Evolutionary conservation across 2,329 filamentous ascomycete species (phyloP).

Genomic region (Remersonia thermophila): DNA sequence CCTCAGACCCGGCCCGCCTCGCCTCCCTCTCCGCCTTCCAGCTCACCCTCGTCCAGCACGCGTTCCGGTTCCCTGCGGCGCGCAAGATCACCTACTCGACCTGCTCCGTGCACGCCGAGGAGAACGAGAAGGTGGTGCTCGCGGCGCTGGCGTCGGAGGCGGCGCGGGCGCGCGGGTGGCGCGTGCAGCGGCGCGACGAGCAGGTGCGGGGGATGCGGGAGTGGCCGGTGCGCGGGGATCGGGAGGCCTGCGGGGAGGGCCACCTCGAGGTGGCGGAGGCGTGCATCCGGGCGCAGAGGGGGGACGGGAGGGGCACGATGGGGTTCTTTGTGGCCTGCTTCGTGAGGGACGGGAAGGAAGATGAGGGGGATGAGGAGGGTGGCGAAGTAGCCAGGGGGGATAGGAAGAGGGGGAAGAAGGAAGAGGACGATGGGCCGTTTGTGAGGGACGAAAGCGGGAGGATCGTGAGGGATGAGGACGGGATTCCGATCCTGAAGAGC

Average conservation of each 20-base stretch:
- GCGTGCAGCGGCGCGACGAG: conserved; percentile 54
- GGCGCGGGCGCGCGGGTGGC: conserved; percentile 61
- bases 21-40: conserved; percentile 70
- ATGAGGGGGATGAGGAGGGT: conserved; percentile 3
- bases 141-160: conserved; percentile 55
- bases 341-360: conserved; percentile 39
- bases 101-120: conserved; percentile 74
- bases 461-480: conserved; percentile 20
- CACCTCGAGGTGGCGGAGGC: conserved; percentile 42
- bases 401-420: conserved; percentile 1
- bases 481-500: conserved; percentile 21
- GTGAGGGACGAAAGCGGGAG: conserved; percentile 20
- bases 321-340: conserved; percentile 94
- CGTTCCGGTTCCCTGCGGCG: conserved; percentile 67
- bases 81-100: conserved; percentile 80
- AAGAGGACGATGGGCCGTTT: conserved; percentile 18
- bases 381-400: conserved; percentile 12
- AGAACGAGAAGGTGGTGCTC: conserved; percentile 79
- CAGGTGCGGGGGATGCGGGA: conserved; percentile 65
- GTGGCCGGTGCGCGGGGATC: conserved; percentile 58
- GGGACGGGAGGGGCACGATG: conserved; percentile 73
- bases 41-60: conserved; percentile 67
- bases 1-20: conserved; percentile 48
- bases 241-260: conserved; percentile 28
- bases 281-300: conserved; percentile 73